Evolutionary conservation across 768 basidiomycete genomes (phyloP), one percentile per base, ranked within the genome.

Genomic region (Podaxis mareebaensis): DNA sequence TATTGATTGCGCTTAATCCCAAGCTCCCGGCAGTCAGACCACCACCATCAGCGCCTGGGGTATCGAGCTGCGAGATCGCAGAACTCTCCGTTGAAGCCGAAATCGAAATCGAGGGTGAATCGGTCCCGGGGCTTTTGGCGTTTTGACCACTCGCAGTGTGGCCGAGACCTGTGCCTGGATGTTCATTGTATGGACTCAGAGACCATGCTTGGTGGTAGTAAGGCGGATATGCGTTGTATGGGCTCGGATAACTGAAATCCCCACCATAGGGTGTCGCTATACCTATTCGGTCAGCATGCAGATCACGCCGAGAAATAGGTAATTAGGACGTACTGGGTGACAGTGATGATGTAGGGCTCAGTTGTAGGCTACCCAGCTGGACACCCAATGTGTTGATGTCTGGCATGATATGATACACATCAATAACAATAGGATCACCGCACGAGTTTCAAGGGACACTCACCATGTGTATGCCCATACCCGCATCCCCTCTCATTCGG

Each of bases 111-210:
- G 61, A 55, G n/a, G 44, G 61, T 11, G 61, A 62, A 15, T 56
- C 53, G 30, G 28, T 20, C 64, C 67, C 54, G 57, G 44, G 40
- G 57, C 51, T 39, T 38, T 53, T n/a, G 58, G 42, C 38, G 40
- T 20, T 60, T 55, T 64, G 40, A 65, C 54, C 39, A 66, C 53
- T 39, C 48, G 44, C 54, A 59, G 36, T 63, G 69, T 28, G 67
- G 60, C 57, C 63, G 69, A 28, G 17, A 11, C 20, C 15, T 17
- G 60, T 33, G 30, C n/a, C 30, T 38, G 61, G 30, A 17, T 62
- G 53, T 24, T 55, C 61, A 15, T 33, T 11, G 30, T 55, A 62
- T 7, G 40, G 40, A 17, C 53, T 55, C n/a, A 42, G 28, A 44
- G 53, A 11, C 61, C 61, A 62, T 28, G 58, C 7, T 39, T 51